Evolutionary conservation across 805 yeast genomes (phyloP).

Genomic region (Spathaspora arborariae): DNA sequence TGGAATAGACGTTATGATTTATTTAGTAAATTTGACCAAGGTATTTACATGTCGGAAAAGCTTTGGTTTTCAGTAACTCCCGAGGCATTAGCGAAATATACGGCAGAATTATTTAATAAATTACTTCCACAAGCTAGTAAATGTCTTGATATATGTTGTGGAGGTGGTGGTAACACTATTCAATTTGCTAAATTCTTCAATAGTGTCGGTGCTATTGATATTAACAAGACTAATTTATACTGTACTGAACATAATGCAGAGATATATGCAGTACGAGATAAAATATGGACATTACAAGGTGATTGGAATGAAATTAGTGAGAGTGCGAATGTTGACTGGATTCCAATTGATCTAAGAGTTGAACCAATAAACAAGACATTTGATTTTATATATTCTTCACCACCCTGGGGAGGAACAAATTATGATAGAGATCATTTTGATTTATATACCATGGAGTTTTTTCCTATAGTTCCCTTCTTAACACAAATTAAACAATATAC

Average conservation of each 20-base stretch:
- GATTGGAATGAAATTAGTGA: slow-evolving; percentile 42
- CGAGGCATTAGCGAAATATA: slow-evolving; percentile 61
- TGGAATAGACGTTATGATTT: slow-evolving; percentile 61
- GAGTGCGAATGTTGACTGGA: slow-evolving; percentile 22
- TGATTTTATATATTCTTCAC: slow-evolving; percentile 67
- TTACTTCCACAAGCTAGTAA: slow-evolving; percentile 47
- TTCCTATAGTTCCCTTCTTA: slow-evolving; percentile 44
- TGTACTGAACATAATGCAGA: slow-evolving; percentile 66
- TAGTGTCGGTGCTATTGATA: slow-evolving; percentile 59
- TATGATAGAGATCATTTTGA: slow-evolving; percentile 48
- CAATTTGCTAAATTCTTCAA: slow-evolving; percentile 65
- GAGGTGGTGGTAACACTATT: slow-evolving; percentile 84
- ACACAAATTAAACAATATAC: slow-evolving; percentile 38
- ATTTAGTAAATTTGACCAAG: slow-evolving; percentile 63
- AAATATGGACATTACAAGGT: slow-evolving; percentile 46
- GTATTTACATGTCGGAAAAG: slow-evolving; percentile 65
- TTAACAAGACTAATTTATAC: slow-evolving; percentile 52
- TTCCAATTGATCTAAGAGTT: slow-evolving; percentile 22
- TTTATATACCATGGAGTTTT: slow-evolving; percentile 43
- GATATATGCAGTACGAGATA: slow-evolving; percentile 54
- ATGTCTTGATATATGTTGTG: slow-evolving; percentile 71
- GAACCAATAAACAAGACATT: slow-evolving; percentile 21
- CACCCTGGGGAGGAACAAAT: slow-evolving; percentile 85
- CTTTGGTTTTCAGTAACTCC: slow-evolving; percentile 91
- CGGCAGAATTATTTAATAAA: slow-evolving; percentile 50